phyloP scores from a whole-genome alignment of 495 filamentous ascomycete species.

The Annulohypoxylon moriforme region DNA sequence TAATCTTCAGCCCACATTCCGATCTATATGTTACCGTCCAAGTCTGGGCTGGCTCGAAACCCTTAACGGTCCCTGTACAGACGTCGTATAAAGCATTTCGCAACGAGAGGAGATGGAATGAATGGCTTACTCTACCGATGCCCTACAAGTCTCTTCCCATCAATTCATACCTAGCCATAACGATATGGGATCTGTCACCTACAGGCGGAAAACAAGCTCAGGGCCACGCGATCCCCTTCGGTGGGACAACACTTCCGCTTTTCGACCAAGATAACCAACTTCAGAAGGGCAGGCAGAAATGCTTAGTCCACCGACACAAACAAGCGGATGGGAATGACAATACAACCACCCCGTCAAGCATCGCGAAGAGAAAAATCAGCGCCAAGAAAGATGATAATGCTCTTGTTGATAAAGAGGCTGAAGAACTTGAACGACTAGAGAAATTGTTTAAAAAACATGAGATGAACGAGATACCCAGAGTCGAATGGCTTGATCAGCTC shows the following conservation, averaged over 20 bases:
- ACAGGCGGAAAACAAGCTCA: constrained; percentile 70
- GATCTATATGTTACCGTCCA: constrained; percentile 94
- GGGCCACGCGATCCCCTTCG: constrained; percentile 87
- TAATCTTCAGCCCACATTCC: constrained; percentile 67
- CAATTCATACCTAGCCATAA: constrained; percentile 87
- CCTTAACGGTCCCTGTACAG: constrained; percentile 88
- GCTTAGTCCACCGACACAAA: constrained; percentile 81
- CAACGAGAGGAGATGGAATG: constrained; percentile 84
- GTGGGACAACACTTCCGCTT: constrained; percentile 87
- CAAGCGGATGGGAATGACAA: constrained; percentile 87
- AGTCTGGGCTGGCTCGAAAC: constrained; percentile 95
- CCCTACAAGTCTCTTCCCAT: constrained; percentile 81
- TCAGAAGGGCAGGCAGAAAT: constrained; percentile 92
- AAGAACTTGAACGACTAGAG: constrained; percentile 85
- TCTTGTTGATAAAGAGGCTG: constrained; percentile 68
- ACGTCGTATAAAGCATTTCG: constrained; percentile 93
- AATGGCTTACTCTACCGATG: constrained; percentile 92
- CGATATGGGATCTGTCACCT: constrained; percentile 93
- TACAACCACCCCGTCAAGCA: constrained; percentile 78
- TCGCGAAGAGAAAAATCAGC: constrained; percentile 56
- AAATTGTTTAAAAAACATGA: constrained; percentile 96
- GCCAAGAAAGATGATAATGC: constrained; percentile 60
- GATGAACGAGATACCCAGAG: constrained; percentile 91
- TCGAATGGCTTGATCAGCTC: constrained; percentile 95
- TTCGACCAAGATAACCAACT: constrained; percentile 92